A percentile compares a stretch with the other conserved stretches of the same genome.
These are phyloP conservation scores for Plenodomus lindquistii DNA, from an alignment of 2,329 filamentous ascomycete genomes.

Conservation along the genomic window DNA sequence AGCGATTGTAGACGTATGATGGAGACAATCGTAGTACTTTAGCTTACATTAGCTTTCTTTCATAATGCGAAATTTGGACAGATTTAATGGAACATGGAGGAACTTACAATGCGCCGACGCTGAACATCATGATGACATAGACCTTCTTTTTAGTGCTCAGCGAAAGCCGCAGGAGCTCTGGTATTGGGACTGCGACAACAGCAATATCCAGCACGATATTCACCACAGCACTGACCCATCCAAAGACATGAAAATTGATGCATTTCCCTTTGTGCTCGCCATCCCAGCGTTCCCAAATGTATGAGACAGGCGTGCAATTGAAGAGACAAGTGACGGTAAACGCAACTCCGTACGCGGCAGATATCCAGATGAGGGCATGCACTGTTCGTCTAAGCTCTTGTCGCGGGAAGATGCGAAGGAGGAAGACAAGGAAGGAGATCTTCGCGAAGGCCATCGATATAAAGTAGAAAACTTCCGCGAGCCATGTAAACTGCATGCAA, in stretches of 20 bases:
- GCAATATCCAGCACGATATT: slow-evolving; percentile 24
- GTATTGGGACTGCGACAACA: slow-evolving; percentile 19
- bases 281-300: slow-evolving; percentile 28
- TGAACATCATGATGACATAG: slow-evolving; percentile 37
- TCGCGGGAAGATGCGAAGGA: slow-evolving; percentile 32
- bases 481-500: slow-evolving; percentile 10
- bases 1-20: slow-evolving; percentile 48
- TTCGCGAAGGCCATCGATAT: slow-evolving; percentile 18
- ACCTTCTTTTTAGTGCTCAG: slow-evolving; percentile 33
- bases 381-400: slow-evolving; percentile 14
- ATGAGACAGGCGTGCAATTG: slow-evolving; percentile 22
- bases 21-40: slow-evolving; percentile 42
- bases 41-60: not conserved
- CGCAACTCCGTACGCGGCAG: slow-evolving; percentile 16
- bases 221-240: slow-evolving; percentile 10
- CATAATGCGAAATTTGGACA: not conserved
- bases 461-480: slow-evolving; percentile 36
- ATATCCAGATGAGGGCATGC: slow-evolving; percentile 12
- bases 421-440: slow-evolving; percentile 30
- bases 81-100: not conserved
- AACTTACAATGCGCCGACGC: slow-evolving; percentile 43
- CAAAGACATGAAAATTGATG: slow-evolving; percentile 25
- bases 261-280: slow-evolving; percentile 23
- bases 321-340: slow-evolving; percentile 23
- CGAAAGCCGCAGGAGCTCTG: slow-evolving; percentile 18